phyloP scores from a whole-genome alignment of 139 green algal genomes.

The Trebouxia sp. region DNA sequence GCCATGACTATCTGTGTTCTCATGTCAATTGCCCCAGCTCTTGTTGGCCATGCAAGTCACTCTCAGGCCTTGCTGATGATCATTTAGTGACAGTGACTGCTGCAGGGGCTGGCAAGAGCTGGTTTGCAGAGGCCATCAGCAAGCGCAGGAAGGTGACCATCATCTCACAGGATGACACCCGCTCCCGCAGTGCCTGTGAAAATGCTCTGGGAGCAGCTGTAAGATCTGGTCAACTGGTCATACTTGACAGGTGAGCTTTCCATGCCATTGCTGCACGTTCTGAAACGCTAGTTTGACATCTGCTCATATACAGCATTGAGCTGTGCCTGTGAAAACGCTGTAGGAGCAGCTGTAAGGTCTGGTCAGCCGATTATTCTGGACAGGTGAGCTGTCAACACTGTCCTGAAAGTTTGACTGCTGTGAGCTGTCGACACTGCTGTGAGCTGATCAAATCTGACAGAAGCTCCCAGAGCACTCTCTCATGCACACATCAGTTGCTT shows the following conservation, averaged over 20 bases:
- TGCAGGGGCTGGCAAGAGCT: slow-evolving; percentile 28
- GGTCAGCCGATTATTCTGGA: slow-evolving; percentile 14
- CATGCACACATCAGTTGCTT: too few species aligned
- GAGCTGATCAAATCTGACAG: too few species aligned
- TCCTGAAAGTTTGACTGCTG: too few species aligned
- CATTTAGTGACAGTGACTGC: too few species aligned
- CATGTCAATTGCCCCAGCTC: too few species aligned
- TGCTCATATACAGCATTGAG: too few species aligned
- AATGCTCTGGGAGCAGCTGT: not conserved
- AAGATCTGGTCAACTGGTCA: not conserved
- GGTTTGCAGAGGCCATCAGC: slow-evolving; percentile 19
- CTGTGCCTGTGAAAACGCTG: slow-evolving; percentile 1
- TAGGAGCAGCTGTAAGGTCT: not conserved
- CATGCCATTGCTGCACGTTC: not conserved
- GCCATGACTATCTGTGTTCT: too few species aligned
- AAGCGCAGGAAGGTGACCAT: slow-evolving; percentile 26
- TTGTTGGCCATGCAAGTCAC: too few species aligned
- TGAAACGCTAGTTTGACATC: too few species aligned
- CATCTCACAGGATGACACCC: slow-evolving; percentile 23
- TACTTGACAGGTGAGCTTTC: slow-evolving; percentile 22
- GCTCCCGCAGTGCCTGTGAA: slow-evolving; percentile 21
- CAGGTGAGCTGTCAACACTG: slow-evolving; percentile 16
- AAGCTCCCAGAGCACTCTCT: too few species aligned
- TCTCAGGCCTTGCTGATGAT: too few species aligned
- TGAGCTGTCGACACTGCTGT: too few species aligned